Evolutionary conservation across 2,329 filamentous ascomycete species (phyloP).

Genomic region (Nothopassalora personata): DNA sequence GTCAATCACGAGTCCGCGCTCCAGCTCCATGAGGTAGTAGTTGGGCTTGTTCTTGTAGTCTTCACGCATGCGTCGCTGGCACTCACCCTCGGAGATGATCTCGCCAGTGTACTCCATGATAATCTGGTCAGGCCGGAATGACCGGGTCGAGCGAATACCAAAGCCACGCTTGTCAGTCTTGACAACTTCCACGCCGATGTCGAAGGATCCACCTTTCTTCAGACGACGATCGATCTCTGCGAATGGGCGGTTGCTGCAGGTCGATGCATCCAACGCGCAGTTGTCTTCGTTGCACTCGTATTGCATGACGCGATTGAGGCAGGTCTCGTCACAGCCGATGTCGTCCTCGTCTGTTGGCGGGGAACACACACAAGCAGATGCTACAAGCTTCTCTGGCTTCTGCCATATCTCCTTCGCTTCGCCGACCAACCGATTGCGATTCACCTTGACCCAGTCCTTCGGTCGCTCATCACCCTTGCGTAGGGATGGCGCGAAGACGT

Average conservation of each 20-base stretch:
- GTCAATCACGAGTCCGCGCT: constrained; percentile 98
- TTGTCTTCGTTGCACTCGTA: constrained; percentile 93
- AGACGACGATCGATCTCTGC: constrained; percentile 69
- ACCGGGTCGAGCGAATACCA: constrained; percentile 84
- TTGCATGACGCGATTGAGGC: constrained; percentile 93
- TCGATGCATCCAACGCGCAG: constrained; percentile 68
- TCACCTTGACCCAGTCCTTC: constrained; percentile 86
- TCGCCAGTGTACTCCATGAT: constrained; percentile 98
- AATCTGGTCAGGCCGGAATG: constrained; percentile 83
- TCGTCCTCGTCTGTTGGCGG: constrained; percentile 46
- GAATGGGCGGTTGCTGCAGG: constrained; percentile 84
- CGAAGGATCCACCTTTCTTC: constrained; percentile 73
- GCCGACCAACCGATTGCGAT: constrained; percentile 76
- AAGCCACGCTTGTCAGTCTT: constrained; percentile 85
- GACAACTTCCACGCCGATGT: constrained; percentile 90
- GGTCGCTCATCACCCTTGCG: constrained; percentile 73
- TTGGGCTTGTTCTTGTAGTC: constrained; percentile 94
- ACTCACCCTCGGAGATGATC: constrained; percentile 92
- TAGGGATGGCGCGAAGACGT: constrained; percentile 82
- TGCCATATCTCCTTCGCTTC: constrained; percentile 35
- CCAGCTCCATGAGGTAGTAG: constrained; percentile 98
- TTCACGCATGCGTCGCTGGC: constrained; percentile 86
- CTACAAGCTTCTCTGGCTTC: constrained; percentile 24
- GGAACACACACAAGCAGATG: constrained; percentile 63
- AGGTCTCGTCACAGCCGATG: constrained; percentile 79